Conservation (phyloP, 2,329 filamentous ascomycete genomes). For the Thermomyces lanuginosus region DNA sequence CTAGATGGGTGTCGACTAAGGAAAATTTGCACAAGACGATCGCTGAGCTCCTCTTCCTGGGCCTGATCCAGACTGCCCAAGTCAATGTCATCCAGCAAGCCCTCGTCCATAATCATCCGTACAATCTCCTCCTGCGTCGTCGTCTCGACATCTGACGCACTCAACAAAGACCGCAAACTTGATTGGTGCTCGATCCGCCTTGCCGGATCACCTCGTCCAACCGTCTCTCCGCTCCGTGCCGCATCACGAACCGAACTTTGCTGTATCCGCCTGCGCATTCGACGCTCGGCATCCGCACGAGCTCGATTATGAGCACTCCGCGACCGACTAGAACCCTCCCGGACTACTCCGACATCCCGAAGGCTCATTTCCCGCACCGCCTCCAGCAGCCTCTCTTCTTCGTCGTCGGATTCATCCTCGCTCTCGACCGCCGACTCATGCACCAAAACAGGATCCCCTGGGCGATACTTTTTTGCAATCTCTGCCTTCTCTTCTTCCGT, state of each 20-base stretch:
- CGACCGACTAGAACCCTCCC: no score
- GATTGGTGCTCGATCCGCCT: conserved; percentile 75
- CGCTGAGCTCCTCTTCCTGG: conserved; percentile 78
- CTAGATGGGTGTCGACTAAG: conserved; percentile 48
- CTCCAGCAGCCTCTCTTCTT: conserved; percentile 53
- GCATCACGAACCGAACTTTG: conserved; percentile 10
- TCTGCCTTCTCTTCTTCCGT: conserved; percentile 58
- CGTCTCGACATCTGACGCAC: conserved; percentile 57
- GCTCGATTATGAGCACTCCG: conserved; percentile 24
- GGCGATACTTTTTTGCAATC: conserved; percentile 58
- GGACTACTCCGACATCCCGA: conserved; percentile 31
- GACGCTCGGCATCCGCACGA: conserved; percentile 24
- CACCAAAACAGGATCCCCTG: conserved; percentile 68
- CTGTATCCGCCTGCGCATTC: conserved; percentile 16
- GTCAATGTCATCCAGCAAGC: conserved; percentile 73
- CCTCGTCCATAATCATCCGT: conserved; percentile 74
- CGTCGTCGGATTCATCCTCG: conserved; percentile 31
- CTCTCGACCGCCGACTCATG: conserved; percentile 27
- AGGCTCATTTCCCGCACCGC: conserved; percentile 60
- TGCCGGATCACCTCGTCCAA: conserved; percentile 19
- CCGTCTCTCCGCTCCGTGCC: conserved; percentile 9
- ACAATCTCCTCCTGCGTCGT: conserved; percentile 70
- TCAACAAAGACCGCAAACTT: conserved; percentile 70
- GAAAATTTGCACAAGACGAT: conserved; percentile 80
- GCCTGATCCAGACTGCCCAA: conserved; percentile 68